Base-by-base conservation (phyloP, 1,284 basidiomycete genomes). In the Farysia itapuensis region DNA sequence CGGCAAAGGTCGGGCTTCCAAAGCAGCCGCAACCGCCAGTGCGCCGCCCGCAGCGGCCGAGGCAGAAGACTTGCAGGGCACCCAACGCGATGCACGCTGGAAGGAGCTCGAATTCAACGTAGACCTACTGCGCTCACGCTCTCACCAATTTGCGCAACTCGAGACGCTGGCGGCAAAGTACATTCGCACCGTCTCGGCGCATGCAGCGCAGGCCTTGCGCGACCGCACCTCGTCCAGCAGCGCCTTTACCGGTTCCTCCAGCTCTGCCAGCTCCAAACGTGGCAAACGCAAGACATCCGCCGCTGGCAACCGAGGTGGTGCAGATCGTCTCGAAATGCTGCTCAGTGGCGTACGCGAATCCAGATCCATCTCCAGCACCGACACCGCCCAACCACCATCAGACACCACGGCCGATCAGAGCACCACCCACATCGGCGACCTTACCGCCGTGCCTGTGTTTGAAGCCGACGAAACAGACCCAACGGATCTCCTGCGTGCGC, bases 1-100 rank as follows among this genome's bases (percentile, higher is more conserved):
- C 15, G 29, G 40, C 39, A 46, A 44, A 30, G 33, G 43, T 4
- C 46, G 49, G n/a, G 19, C 50, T 1, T 53, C 57, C 3, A 56
- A 52, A 35, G 56, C 40, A 2, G 56, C 50, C 6, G 48, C 30
- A 16, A n/a, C n/a, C n/a, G n/a, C n/a, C n/a, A n/a, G n/a, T n/a
- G n/a, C n/a, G n/a, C n/a, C n/a, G n/a, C n/a, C n/a, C n/a, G 53
- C 48, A 2, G 24, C 32, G 20, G 49, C 42, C 1, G 36, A 54
- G 11, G 43, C 26, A 6, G 16, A 39, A 1, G 51, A 48, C 23
- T 39, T 58, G 21, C 40, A 39, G 18, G 67, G 69, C 2, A 68
- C 61, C 13, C 65, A 72, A 34, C 51, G 49, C 12, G 70, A 72
- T 29, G 31, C 57, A 3, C 50, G 65, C 14, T 54, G 68, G 58